Conservation (phyloP, 2,329 filamentous ascomycete species). For the Exserohilum rostratum region DNA sequence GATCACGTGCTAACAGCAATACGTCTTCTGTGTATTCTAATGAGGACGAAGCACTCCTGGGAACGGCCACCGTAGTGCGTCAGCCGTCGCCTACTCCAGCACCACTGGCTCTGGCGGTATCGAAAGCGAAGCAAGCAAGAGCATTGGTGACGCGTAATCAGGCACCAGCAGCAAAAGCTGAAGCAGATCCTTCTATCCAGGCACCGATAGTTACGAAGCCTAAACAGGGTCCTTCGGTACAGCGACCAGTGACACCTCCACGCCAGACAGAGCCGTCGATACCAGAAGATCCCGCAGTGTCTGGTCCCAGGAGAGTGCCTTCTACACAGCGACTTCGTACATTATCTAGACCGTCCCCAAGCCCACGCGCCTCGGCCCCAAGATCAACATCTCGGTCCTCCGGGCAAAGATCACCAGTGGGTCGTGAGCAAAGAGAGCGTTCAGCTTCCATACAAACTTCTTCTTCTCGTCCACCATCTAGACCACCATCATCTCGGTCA, state of each 20-base stretch:
- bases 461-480: constrained; percentile 10
- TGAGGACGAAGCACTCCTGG: not conserved
- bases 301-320: not conserved
- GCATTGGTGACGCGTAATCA: not conserved
- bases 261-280: constrained; percentile 4
- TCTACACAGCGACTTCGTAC: not conserved
- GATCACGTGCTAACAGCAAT: constrained; percentile 15
- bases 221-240: not conserved
- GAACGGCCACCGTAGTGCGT: not conserved
- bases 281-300: constrained; percentile 8
- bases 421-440: constrained; percentile 5
- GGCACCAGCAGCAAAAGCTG: not conserved
- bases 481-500: constrained; percentile 12
- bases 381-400: constrained; percentile 4
- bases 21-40: constrained; percentile 7
- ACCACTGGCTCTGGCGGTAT: constrained; percentile 2
- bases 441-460: constrained; percentile 5
- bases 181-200: not conserved
- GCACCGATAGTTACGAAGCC: not conserved
- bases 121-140: constrained; percentile 3
- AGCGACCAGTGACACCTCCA: constrained; percentile 10
- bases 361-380: not conserved
- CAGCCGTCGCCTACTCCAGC: constrained; percentile 8
- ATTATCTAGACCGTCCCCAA: not conserved
- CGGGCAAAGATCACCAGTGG: not conserved